These are phyloP conservation scores for Drosera spatulata DNA, from an alignment of 179 eudicot genomes.

Conservation along the genomic window DNA sequence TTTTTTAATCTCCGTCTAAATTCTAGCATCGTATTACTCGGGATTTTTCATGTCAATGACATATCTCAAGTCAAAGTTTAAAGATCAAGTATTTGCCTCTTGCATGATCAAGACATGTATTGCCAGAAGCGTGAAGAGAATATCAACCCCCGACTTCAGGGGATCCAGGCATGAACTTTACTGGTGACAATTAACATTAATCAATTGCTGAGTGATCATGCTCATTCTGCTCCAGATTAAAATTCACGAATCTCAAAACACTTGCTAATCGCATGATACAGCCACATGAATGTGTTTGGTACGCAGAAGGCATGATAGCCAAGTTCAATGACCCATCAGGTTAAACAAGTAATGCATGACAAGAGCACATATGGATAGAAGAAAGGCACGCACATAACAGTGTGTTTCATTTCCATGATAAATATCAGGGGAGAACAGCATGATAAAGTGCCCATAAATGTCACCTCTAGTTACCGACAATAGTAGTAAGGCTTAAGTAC, in stretches of 20 bases:
- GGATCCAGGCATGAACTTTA: background rate
- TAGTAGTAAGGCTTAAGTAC: constrained; percentile 52
- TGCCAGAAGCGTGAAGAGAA: no score
- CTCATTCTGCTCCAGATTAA: background rate
- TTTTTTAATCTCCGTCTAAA: background rate
- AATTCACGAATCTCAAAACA: background rate
- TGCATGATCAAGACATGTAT: no score
- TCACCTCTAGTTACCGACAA: constrained; percentile 38
- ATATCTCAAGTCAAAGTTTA: background rate
- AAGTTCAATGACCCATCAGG: no score
- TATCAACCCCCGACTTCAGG: no score
- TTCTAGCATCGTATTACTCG: background rate
- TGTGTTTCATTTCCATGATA: no score
- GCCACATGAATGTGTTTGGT: no score
- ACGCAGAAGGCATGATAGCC: no score
- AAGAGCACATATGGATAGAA: no score
- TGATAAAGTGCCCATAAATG: constrained; percentile 11
- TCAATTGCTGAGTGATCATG: background rate
- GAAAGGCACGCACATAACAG: no score
- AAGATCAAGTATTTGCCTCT: background rate
- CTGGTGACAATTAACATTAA: background rate
- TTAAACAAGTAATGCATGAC: no score
- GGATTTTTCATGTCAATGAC: background rate
- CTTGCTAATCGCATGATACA: background rate
- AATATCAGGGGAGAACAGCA: background rate